A percentile compares a stretch with the other conserved stretches of the same genome.
These are phyloP conservation scores for Pestalotiopsis sp. DNA, from an alignment of 2,329 filamentous ascomycete genomes.

Conservation along the genomic window DNA sequence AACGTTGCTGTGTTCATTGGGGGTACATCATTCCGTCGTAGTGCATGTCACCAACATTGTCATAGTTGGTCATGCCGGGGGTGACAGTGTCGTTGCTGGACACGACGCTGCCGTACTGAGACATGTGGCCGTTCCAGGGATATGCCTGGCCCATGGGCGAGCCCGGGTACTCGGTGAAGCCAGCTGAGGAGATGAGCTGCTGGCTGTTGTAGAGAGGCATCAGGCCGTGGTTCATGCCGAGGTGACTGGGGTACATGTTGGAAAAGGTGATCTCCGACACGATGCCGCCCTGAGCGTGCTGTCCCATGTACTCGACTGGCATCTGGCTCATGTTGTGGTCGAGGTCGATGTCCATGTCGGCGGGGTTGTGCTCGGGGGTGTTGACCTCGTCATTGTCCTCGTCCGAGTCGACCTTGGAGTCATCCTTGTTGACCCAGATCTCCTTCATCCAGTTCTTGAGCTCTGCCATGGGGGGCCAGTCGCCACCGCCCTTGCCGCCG, in stretches of 20 bases:
- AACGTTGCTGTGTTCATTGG: slow-evolving; percentile 18
- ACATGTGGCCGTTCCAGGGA: slow-evolving; percentile 24
- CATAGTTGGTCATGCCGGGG: slow-evolving; percentile 25
- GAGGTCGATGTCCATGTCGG: slow-evolving; percentile 33
- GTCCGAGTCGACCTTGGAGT: slow-evolving; percentile 29
- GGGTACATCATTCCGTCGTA: slow-evolving; percentile 28
- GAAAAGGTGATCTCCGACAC: slow-evolving; percentile 24
- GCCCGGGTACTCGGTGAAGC: slow-evolving; percentile 28
- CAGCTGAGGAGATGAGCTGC: slow-evolving; percentile 33
- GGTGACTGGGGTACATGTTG: slow-evolving; percentile 16
- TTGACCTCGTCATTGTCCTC: slow-evolving; percentile 44
- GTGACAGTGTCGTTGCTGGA: slow-evolving; percentile 31
- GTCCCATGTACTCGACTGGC: slow-evolving; percentile 17
- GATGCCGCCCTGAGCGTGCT: slow-evolving; percentile 15
- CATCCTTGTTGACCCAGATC: slow-evolving; percentile 43
- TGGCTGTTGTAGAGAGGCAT: slow-evolving; percentile 18
- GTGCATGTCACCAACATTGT: slow-evolving; percentile 26
- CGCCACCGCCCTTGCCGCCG: slow-evolving; percentile 56
- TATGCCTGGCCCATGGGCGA: slow-evolving; percentile 21
- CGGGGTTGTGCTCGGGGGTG: slow-evolving; percentile 37
- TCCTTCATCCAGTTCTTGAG: slow-evolving; percentile 64
- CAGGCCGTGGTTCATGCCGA: slow-evolving; percentile 23
- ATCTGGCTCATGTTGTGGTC: slow-evolving; percentile 23
- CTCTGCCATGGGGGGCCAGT: slow-evolving; percentile 58
- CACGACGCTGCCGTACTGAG: slow-evolving; percentile 27